These are phyloP conservation scores for Pleurotus salmoneostramineus DNA, from an alignment of 768 basidiomycete genomes.

Conservation along the genomic window DNA sequence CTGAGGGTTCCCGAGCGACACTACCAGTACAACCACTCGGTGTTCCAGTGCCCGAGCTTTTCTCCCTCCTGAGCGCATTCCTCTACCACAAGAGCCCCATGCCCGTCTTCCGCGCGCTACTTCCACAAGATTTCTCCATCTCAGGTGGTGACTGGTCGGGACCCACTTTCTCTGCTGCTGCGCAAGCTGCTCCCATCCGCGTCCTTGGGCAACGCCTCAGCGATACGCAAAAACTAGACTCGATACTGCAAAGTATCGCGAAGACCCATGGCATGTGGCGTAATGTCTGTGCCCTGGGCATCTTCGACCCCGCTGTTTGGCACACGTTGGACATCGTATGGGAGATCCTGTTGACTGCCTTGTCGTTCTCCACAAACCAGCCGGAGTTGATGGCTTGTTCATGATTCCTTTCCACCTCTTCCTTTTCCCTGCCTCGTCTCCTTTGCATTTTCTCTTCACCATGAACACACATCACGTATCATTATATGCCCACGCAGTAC, in stretches of 20 bases:
- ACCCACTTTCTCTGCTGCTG: slow-evolving; percentile 10
- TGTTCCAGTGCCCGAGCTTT: slow-evolving; percentile 60
- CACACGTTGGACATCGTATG: slow-evolving; percentile 62
- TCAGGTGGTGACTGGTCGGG: slow-evolving; percentile 24
- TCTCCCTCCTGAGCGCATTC: slow-evolving; percentile 55
- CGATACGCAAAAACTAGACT: slow-evolving; percentile 35
- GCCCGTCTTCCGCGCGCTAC: slow-evolving; percentile 47
- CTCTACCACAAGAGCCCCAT: slow-evolving; percentile 60
- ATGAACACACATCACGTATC: too few relatives aligned
- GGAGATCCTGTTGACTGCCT: slow-evolving; percentile 60
- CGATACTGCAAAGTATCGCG: slow-evolving; percentile 43
- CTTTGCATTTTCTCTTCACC: too few relatives aligned
- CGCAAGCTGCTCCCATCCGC: background rate
- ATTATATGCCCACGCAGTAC: too few relatives aligned
- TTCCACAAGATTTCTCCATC: slow-evolving; percentile 27
- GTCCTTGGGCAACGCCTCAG: slow-evolving; percentile 31
- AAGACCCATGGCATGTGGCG: slow-evolving; percentile 66
- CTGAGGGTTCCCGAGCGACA: slow-evolving; percentile 24
- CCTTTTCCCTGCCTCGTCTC: too few relatives aligned
- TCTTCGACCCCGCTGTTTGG: slow-evolving; percentile 67
- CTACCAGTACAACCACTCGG: slow-evolving; percentile 62
- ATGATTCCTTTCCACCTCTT: too few relatives aligned
- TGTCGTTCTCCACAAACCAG: slow-evolving; percentile 45
- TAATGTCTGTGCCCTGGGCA: slow-evolving; percentile 66
- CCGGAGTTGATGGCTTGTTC: slow-evolving; percentile 12